Percentiles rank a stretch among this genome's conserved stretches.
Evolutionary conservation across 208 protist genomes (phyloP).

Genomic region (Wallacemonas sp.): DNA sequence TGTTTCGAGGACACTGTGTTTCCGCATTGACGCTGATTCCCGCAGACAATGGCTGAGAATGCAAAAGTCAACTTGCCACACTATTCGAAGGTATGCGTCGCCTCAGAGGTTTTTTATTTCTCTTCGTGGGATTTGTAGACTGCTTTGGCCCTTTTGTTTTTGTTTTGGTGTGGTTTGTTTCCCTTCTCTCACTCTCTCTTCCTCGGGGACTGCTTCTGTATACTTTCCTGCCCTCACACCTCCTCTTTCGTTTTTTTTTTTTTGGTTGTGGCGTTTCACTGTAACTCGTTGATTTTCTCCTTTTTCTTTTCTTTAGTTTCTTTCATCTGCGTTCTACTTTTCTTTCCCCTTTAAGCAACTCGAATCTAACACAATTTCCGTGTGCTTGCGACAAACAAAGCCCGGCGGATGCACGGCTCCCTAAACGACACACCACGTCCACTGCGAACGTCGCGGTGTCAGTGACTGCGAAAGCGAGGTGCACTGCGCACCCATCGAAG

Average conservation of each 20-base stretch:
- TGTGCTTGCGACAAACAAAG: too few species aligned
- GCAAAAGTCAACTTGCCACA: neutral
- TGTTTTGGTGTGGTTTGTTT: neutral
- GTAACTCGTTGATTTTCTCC: neutral
- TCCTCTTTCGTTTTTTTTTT: too few species aligned
- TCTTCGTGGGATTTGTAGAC: neutral
- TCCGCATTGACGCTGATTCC: too few species aligned
- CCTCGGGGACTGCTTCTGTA: neutral
- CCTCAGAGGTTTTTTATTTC: slow-evolving; percentile 3
- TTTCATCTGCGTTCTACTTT: too few species aligned
- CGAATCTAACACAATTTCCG: too few species aligned
- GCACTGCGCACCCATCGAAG: too few species aligned
- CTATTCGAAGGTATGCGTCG: neutral
- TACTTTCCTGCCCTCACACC: neutral
- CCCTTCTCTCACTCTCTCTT: neutral
- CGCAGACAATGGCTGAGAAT: neutral
- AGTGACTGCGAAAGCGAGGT: too few species aligned
- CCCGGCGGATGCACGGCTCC: too few species aligned
- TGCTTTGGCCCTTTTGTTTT: slow-evolving; percentile 9
- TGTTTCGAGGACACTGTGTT: neutral
- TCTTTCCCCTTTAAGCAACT: too few species aligned
- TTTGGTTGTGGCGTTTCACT: neutral
- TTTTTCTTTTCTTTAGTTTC: neutral
- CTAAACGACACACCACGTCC: too few species aligned
- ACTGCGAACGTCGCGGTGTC: too few species aligned